Evolutionary conservation across 768 basidiomycete species (phyloP).

Genomic region (Leucocoprinus birnbaumii): DNA sequence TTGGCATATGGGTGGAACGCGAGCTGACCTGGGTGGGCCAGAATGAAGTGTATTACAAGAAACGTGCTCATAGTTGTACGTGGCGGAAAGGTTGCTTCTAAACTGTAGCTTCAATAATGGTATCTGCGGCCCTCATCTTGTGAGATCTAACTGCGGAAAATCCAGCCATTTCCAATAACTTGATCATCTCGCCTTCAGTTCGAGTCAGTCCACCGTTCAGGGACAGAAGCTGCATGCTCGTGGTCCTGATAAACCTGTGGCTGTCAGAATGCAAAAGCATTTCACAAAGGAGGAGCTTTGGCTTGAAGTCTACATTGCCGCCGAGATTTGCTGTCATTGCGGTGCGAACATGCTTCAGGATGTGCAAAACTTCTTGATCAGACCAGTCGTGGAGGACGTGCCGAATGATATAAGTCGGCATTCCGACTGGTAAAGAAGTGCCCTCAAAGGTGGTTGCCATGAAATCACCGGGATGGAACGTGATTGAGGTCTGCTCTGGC

Average conservation of each 20-base stretch:
- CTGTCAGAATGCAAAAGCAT: conserved; percentile 1
- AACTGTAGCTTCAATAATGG: not conserved
- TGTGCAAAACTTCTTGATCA: conserved; percentile 1
- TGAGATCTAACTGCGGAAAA: not conserved
- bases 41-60: no score
- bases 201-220: conserved; percentile 4
- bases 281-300: conserved; percentile 3
- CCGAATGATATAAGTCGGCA: conserved; percentile 6
- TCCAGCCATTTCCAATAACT: not conserved
- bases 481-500: not conserved
- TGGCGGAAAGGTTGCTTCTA: no score
- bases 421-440: not conserved
- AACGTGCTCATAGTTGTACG: no score
- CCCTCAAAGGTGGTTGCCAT: not conserved
- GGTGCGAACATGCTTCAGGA: conserved; percentile 1
- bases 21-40: no score
- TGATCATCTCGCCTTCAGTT: not conserved
- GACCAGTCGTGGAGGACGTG: conserved; percentile 10
- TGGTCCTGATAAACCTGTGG: conserved; percentile 3
- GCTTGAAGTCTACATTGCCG: not conserved
- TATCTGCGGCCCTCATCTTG: conserved; percentile 4
- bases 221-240: conserved; percentile 3
- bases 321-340: not conserved
- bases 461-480: conserved; percentile 4
- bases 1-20: no score